Evolutionary conservation across 202 grass and related monocot species (phyloP), one percentile per base, ranked within the genome.

Genomic region (Cymbopogon flexuosus): DNA sequence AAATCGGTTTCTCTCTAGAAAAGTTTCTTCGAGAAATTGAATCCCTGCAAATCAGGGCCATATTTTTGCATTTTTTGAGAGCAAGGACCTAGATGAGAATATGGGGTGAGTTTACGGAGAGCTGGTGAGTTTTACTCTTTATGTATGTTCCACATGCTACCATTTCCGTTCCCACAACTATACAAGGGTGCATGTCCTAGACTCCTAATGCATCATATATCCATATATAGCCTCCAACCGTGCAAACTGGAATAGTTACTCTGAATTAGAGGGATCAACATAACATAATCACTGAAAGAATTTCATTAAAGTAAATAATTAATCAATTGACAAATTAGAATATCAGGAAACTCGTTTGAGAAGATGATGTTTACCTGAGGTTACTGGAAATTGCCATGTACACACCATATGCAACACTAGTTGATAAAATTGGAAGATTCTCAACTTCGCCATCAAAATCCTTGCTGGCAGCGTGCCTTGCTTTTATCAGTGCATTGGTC

Each of bases 331-430:
- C 1, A 84, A 87, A 87, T 3, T 36, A 39, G 75, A 64, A 68
- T 10, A 68, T 62, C 5, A 29, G 3, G 12, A 3, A 18, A 18
- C n/a, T 47, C 34, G 19, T 59, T n/a, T 51, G 39, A 49, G 54
- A 45, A 65, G 22, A 54, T 60, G 84, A 67, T 49, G 15, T 37
- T 67, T 92, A 97, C 94, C 94, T 92, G 74, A 97, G 89, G 85
- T 97, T 97, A 87, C 94, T 97, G 73, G 94, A 97, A 84, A 97
- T 29, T 34, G 94, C 89, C 94, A 97, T 97, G 87, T 97, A 97
- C 77, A 97, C 79, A 83, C 94, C 94, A 87, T 97, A 97, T 4
- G 89, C 91, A 89, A 92, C 76, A 64, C 91, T 94, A 42, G 94
- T 97, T 70, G 78, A 82, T 64, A 97, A 7, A 49, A 97, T 87